phyloP scores from a whole-genome alignment of 257 asterid genomes.

The Plantago major region DNA sequence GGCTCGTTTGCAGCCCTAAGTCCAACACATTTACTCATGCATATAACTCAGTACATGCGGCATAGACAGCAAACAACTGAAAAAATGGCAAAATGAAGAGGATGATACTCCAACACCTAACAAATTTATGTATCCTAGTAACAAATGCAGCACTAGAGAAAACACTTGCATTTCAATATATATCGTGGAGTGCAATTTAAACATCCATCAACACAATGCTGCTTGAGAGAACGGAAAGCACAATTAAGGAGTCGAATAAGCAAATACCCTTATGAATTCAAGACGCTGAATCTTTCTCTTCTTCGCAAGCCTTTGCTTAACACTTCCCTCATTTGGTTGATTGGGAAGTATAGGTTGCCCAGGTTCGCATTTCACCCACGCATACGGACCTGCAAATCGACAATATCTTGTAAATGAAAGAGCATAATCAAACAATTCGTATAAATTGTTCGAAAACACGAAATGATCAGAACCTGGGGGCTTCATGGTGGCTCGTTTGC shows the following conservation, averaged over 20 bases:
- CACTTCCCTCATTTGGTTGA: slow-evolving; percentile 84
- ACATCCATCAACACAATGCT: too few relatives aligned
- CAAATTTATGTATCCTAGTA: too few relatives aligned
- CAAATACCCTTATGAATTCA: slow-evolving; percentile 58
- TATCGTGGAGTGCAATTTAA: too few relatives aligned
- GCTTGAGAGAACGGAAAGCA: too few relatives aligned
- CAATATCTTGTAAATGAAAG: neutral
- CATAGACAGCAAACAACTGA: too few relatives aligned
- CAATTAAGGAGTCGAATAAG: neutral
- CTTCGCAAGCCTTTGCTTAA: slow-evolving; percentile 78
- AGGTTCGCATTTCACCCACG: slow-evolving; percentile 62
- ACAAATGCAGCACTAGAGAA: too few relatives aligned
- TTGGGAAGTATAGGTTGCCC: slow-evolving; percentile 61
- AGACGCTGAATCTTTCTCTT: slow-evolving; percentile 60
- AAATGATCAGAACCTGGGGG: slow-evolving; percentile 50
- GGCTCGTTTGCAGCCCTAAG: too few relatives aligned
- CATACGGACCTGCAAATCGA: slow-evolving; percentile 56
- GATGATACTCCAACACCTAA: too few relatives aligned
- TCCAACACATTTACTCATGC: too few relatives aligned
- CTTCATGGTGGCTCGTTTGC: slow-evolving; percentile 56
- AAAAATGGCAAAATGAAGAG: too few relatives aligned
- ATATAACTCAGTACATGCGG: too few relatives aligned
- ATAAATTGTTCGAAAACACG: neutral
- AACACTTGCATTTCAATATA: too few relatives aligned
- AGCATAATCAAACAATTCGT: neutral